Conservation (phyloP, 768 basidiomycete species). For the Rhodotorula toruloides region DNA sequence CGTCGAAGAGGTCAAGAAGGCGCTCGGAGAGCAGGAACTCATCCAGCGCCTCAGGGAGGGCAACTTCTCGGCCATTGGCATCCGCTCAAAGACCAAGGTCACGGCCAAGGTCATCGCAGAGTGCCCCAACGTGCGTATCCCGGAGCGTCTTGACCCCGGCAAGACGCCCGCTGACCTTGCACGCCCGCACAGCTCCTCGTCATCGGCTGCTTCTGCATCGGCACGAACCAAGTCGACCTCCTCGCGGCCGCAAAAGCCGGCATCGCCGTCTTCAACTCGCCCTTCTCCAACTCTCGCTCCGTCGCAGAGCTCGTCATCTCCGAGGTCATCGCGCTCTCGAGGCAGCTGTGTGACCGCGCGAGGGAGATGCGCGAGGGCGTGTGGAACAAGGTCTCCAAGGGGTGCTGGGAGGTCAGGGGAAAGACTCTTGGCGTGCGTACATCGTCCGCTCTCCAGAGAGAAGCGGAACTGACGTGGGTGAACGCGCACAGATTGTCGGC, state of each 20-base stretch:
- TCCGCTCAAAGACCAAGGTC: slow-evolving; percentile 95
- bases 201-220: slow-evolving; percentile 99
- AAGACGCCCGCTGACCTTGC: not conserved
- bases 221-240: slow-evolving; percentile 96
- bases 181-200: slow-evolving; percentile 65
- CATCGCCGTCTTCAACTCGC: slow-evolving; percentile 98
- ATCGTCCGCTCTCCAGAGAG: no score
- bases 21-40: slow-evolving; percentile 90
- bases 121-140: slow-evolving; percentile 64
- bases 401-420: slow-evolving; percentile 95
- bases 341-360: slow-evolving; percentile 83
- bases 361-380: slow-evolving; percentile 79
- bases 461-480: no score
- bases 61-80: slow-evolving; percentile 87
- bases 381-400: slow-evolving; percentile 99
- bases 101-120: slow-evolving; percentile 82
- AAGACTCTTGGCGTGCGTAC: slow-evolving; percentile 71
- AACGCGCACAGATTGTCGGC: slow-evolving; percentile 68
- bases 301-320: slow-evolving; percentile 96
- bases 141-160: not conserved
- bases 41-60: slow-evolving; percentile 63
- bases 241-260: slow-evolving; percentile 73
- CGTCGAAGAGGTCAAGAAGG: slow-evolving; percentile 80
- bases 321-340: slow-evolving; percentile 87
- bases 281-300: slow-evolving; percentile 79